A percentile compares a stretch with the other conserved stretches of the same genome.
These are phyloP conservation scores for Aspergillus steynii DNA, from an alignment of 495 filamentous ascomycete genomes.

Conservation along the genomic window DNA sequence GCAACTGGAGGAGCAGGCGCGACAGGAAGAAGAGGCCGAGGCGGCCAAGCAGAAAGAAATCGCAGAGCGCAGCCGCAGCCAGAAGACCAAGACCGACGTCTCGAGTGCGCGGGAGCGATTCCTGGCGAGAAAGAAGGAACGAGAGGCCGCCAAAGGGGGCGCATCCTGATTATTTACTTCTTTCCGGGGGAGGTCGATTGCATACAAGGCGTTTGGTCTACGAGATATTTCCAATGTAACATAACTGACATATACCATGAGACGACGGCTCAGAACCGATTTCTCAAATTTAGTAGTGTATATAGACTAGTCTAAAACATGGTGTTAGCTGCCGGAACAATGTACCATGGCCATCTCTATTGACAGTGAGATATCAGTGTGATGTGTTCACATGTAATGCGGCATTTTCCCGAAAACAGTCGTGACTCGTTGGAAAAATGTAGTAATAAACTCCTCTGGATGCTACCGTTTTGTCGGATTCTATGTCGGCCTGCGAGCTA, in stretches of 20 bases:
- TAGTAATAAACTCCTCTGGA: not conserved
- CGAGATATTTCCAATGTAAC: not conserved
- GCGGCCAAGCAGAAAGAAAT: slow-evolving; percentile 63
- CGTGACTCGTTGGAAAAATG: not conserved
- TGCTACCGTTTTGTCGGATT: not conserved
- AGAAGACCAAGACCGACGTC: slow-evolving; percentile 76
- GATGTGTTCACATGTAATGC: too few species aligned
- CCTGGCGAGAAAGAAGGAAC: slow-evolving; percentile 77
- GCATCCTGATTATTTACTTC: not conserved
- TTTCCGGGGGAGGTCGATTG: slow-evolving; percentile 2
- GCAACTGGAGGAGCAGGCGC: slow-evolving; percentile 68
- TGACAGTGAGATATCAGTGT: not conserved
- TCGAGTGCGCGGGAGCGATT: slow-evolving; percentile 85
- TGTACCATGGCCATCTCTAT: not conserved
- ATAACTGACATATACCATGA: not conserved
- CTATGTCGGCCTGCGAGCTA: not conserved
- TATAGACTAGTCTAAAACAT: not conserved
- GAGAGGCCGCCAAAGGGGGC: slow-evolving; percentile 50
- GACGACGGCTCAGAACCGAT: not conserved
- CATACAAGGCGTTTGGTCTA: slow-evolving; percentile 8
- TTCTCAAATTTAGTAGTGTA: not conserved
- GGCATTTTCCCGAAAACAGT: not conserved
- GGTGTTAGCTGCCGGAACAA: not conserved
- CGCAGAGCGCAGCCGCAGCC: slow-evolving; percentile 71
- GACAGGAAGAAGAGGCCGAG: slow-evolving; percentile 76